Evolutionary conservation across 2,329 filamentous ascomycete species (phyloP), one percentile per base, ranked within the genome.

Genomic region (Endothia cerciana): DNA sequence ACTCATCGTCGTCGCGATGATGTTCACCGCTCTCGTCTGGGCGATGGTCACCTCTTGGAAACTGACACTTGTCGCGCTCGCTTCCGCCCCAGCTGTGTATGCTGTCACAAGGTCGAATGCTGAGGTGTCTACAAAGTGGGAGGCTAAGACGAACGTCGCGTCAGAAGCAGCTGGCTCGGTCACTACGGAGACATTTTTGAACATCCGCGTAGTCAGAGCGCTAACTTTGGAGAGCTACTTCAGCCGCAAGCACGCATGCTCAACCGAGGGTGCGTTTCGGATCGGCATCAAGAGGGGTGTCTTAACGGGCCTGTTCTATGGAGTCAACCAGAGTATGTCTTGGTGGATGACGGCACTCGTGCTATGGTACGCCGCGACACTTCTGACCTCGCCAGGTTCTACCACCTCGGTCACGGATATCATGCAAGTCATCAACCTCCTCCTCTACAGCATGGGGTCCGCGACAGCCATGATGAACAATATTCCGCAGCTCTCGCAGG

Each of bases 401-500:
- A 71, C 74, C 15, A 73, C 78, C n/a, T 81, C 80, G 0, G 84
- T 90, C 0, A 81, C 84, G 1, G 79, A 83, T 1, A 85, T 95
- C 22, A 79, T 97, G 36, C 87, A 90, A 67, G 91, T 95, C 0
- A 89, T 95, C 71, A 91, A 93, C 41, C 83, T 97, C 62, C 83
- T 98, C 1, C 84, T 97, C n/a, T 91, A 97, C 74, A 90, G 91
- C 68, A 87, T 97, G 64, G 88, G 89, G 13, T 92, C 90, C 13
- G 87, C 91, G 2, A 87, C 87, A 43, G 83, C 84, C 40, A 86
- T 95, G 63, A 78, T 96, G 22, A 84, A 86, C 58, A 89, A 89
- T 72, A 87, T 98, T 30, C 94, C 94, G 0, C 92, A 97, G 73
- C 88, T 97, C 53, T 89, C 88, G 15, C 87, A 89, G 19, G 88